Conservation (phyloP, 192 early-diverging fungal genomes). For the Backusella luteola region DNA sequence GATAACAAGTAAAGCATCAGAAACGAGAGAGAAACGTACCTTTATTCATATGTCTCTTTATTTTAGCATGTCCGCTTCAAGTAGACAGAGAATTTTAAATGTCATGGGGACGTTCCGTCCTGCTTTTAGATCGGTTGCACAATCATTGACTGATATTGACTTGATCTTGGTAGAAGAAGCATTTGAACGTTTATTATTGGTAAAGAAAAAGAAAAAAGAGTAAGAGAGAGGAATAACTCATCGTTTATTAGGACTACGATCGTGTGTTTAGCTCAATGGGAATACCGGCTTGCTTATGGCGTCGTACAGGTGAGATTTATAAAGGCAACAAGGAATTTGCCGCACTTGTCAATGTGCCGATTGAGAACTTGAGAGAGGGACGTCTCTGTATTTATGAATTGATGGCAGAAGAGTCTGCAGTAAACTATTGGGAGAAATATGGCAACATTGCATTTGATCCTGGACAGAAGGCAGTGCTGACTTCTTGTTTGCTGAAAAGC, state of each 20-base stretch:
- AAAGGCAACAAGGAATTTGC: slow-evolving; percentile 97
- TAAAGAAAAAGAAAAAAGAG: neutral
- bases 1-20: slow-evolving; percentile 61
- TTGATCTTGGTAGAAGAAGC: slow-evolving; percentile 93
- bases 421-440: slow-evolving; percentile 99
- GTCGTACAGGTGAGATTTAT: slow-evolving; percentile 96
- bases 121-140: slow-evolving; percentile 83
- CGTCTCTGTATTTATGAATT: slow-evolving; percentile 64
- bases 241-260: slow-evolving; percentile 91
- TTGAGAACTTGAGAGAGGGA: slow-evolving; percentile 72
- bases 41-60: neutral
- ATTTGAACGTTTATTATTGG: slow-evolving; percentile 88
- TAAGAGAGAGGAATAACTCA: slow-evolving; percentile 75
- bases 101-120: slow-evolving; percentile 91
- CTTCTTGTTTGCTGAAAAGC: slow-evolving; percentile 78
- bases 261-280: slow-evolving; percentile 94
- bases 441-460: slow-evolving; percentile 97
- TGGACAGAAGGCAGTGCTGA: slow-evolving; percentile 94
- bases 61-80: slow-evolving; percentile 63
- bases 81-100: slow-evolving; percentile 76
- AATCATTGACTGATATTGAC: slow-evolving; percentile 91
- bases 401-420: slow-evolving; percentile 90
- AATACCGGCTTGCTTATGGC: slow-evolving; percentile 92
- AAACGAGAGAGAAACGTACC: neutral
- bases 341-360: slow-evolving; percentile 76